These are phyloP conservation scores for Trichoderma asperellum DNA, from an alignment of 2,329 filamentous ascomycete species.

Conservation along the genomic window DNA sequence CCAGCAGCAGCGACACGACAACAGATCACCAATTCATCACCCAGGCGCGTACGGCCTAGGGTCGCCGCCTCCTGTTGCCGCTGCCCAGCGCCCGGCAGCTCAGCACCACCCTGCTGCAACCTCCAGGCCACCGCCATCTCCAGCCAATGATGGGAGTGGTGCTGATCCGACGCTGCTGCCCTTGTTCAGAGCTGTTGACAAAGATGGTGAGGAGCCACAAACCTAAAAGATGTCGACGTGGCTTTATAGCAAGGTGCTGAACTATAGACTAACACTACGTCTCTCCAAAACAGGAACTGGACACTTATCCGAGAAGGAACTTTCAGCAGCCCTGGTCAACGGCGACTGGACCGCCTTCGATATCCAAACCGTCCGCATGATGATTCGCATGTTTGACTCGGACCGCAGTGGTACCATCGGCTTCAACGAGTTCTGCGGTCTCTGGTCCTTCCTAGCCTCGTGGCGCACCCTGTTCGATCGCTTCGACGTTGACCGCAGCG, in stretches of 20 bases:
- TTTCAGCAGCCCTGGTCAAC: slow-evolving; percentile 90
- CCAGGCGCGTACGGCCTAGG: slow-evolving; percentile 51
- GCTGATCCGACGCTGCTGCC: slow-evolving; percentile 78
- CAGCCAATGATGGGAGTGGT: slow-evolving; percentile 54
- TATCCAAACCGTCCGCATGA: slow-evolving; percentile 92
- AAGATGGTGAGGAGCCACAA: slow-evolving; percentile 62
- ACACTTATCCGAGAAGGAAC: slow-evolving; percentile 81
- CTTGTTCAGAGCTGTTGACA: slow-evolving; percentile 90
- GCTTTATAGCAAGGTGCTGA: background rate
- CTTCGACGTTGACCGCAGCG: slow-evolving; percentile 85
- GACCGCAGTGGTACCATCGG: slow-evolving; percentile 87
- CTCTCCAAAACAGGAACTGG: slow-evolving; percentile 62
- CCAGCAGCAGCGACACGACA: slow-evolving; percentile 47
- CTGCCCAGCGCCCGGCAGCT: slow-evolving; percentile 45
- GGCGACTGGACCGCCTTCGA: slow-evolving; percentile 96
- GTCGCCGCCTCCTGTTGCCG: slow-evolving; percentile 55
- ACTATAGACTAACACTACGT: background rate
- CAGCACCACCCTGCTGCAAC: slow-evolving; percentile 58
- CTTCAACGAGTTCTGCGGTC: slow-evolving; percentile 92
- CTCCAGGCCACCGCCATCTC: slow-evolving; percentile 68
- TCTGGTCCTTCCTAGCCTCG: slow-evolving; percentile 94
- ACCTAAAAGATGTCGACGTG: background rate
- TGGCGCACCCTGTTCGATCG: slow-evolving; percentile 95
- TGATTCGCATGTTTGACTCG: slow-evolving; percentile 99
- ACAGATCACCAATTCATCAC: slow-evolving; percentile 49